Percentiles rank a stretch among this genome's conserved stretches.
Evolutionary conservation across 1,139 yeast genomes (phyloP).

Genomic region (Geotrichum histeridarum): DNA sequence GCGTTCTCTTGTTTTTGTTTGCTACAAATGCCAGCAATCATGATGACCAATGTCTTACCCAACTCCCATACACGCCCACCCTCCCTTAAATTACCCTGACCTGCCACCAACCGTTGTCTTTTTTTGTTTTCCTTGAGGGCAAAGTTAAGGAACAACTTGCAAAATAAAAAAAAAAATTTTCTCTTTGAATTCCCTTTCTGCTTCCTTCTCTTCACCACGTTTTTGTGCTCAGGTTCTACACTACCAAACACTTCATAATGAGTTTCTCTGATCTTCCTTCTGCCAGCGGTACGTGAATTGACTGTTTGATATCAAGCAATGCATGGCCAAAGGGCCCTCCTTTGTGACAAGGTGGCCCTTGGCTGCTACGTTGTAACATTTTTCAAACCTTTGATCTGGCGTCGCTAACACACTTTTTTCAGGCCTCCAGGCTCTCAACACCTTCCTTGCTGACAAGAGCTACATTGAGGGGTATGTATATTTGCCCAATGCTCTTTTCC

Average conservation of each 20-base stretch:
- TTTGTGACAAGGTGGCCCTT: not conserved
- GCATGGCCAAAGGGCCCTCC: not conserved
- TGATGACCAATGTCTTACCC: not conserved
- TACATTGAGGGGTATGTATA: conserved; percentile 86
- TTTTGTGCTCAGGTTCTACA: not conserved
- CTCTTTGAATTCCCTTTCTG: not conserved
- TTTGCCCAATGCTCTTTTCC: not conserved
- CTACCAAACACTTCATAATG: conserved; percentile 26
- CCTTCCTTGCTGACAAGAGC: conserved; percentile 83
- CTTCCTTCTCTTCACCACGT: conserved; percentile 8
- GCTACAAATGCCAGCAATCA: not conserved
- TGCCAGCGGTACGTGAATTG: conserved; percentile 39
- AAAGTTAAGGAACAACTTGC: not conserved
- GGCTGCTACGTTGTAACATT: too few relatives aligned
- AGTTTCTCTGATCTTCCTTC: conserved; percentile 43
- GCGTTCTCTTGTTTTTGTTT: too few relatives aligned
- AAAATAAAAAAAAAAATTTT: not conserved
- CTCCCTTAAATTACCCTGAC: not conserved
- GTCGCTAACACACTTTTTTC: conserved; percentile 9
- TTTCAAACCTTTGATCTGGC: not conserved
- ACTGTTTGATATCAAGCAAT: not conserved
- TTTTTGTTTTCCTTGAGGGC: too few relatives aligned
- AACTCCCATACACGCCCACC: not conserved
- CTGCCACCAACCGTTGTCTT: too few relatives aligned
- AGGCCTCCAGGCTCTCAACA: conserved; percentile 80